Percentiles rank a stretch among this genome's conserved stretches.
Conservation (phyloP, 768 basidiomycete genomes). For the Auricularia auricula-judae region DNA sequence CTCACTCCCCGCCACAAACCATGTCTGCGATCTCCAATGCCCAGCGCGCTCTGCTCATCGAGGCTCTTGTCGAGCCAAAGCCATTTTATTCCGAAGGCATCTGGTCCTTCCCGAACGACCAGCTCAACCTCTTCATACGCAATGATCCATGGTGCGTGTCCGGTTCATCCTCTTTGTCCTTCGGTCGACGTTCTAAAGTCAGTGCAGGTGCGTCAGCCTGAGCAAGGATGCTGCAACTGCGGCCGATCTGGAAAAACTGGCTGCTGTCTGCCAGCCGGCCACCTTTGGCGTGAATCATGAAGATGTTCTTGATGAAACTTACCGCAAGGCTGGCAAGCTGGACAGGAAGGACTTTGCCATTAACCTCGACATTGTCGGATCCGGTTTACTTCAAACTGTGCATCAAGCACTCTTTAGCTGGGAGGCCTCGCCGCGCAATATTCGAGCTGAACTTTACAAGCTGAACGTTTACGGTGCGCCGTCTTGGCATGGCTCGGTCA, state of each 20-base stretch:
- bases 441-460: slow-evolving; percentile 6
- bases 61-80: neutral
- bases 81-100: neutral
- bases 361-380: neutral
- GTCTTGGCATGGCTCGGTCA: slow-evolving; percentile 10
- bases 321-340: neutral
- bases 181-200: neutral
- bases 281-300: neutral
- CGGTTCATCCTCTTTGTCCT: neutral
- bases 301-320: neutral
- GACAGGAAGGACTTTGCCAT: neutral
- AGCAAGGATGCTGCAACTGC: neutral
- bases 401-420: neutral
- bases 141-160: neutral
- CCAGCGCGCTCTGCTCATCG: neutral
- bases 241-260: neutral
- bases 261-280: neutral
- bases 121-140: neutral
- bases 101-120: neutral
- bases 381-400: neutral
- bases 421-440: neutral
- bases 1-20: no score
- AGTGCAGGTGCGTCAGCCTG: neutral
- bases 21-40: no score
- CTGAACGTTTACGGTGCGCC: slow-evolving; percentile 10